A percentile compares a stretch with the other conserved stretches of the same genome.
Conservation (phyloP, 1,284 basidiomycete genomes). For the Uromyces viciae-fabae region DNA sequence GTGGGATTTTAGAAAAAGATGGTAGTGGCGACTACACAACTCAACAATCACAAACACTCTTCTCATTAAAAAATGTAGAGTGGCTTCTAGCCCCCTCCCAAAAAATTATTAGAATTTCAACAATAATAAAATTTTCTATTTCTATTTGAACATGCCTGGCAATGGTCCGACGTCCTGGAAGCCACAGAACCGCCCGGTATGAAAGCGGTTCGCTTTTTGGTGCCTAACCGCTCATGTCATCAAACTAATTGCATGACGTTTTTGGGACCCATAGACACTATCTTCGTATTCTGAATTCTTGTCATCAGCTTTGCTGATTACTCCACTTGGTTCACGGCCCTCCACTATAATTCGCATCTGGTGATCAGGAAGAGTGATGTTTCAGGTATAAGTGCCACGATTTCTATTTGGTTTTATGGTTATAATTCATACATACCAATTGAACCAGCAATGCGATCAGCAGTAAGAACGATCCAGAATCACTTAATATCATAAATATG, state of each 20-base stretch:
- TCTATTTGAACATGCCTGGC: too few relatives aligned
- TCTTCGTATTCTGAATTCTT: not conserved
- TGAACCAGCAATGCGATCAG: not conserved
- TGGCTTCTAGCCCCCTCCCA: too few relatives aligned
- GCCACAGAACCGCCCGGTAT: too few relatives aligned
- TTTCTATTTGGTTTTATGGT: not conserved
- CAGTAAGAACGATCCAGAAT: not conserved
- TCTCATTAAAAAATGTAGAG: too few relatives aligned
- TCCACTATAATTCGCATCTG: not conserved
- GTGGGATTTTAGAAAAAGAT: too few relatives aligned
- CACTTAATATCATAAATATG: not conserved
- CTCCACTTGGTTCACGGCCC: not conserved
- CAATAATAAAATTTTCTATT: too few relatives aligned
- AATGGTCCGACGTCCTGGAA: too few relatives aligned
- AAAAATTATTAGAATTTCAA: too few relatives aligned
- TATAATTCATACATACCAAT: not conserved
- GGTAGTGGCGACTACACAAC: too few relatives aligned
- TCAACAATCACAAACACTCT: too few relatives aligned
- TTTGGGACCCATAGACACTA: not conserved
- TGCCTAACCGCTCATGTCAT: constrained; percentile 8
- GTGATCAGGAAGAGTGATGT: not conserved
- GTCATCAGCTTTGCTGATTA: not conserved
- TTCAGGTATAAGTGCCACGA: not conserved
- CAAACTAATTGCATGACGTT: not conserved
- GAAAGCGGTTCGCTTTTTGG: too few relatives aligned